Evolutionary conservation across 768 basidiomycete species (phyloP).

Genomic region (Favolaschia claudopus): DNA sequence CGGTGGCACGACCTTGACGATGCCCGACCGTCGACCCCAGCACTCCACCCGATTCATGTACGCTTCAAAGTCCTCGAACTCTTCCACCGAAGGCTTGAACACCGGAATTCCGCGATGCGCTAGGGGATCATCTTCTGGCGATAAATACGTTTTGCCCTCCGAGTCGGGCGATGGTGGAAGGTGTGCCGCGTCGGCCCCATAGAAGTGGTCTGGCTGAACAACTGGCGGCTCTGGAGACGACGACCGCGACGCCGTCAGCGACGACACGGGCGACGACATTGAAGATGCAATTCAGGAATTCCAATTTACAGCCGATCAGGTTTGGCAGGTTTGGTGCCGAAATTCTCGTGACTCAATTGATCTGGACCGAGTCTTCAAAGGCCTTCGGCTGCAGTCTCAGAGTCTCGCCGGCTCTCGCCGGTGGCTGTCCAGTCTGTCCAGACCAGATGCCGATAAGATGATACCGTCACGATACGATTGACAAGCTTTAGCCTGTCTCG

Average conservation of each 20-base stretch:
- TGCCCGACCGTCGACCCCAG: constrained; percentile 92
- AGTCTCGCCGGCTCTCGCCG: no score
- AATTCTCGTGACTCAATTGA: no score
- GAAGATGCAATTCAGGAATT: constrained; percentile 1
- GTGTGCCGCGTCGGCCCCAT: constrained; percentile 60
- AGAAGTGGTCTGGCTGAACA: constrained; percentile 86
- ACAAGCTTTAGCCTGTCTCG: no score
- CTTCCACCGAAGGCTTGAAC: constrained; percentile 92
- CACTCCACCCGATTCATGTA: constrained; percentile 88
- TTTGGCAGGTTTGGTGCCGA: no score
- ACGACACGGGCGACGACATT: constrained; percentile 35
- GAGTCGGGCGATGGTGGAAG: constrained; percentile 69
- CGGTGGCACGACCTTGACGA: constrained; percentile 96
- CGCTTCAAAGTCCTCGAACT: constrained; percentile 90
- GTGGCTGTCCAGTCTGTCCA: no score
- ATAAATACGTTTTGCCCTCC: constrained; percentile 69
- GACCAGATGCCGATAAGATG: no score
- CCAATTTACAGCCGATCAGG: no score
- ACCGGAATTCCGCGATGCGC: constrained; percentile 94
- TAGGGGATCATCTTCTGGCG: constrained; percentile 81
- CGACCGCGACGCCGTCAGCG: constrained; percentile 59
- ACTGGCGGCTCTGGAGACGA: constrained; percentile 54
- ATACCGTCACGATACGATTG: no score
- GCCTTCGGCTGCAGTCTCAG: no score
- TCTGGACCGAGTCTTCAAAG: no score